Base-by-base conservation (phyloP, 345 rosid species). In the Lepidium aucheri region DNA sequence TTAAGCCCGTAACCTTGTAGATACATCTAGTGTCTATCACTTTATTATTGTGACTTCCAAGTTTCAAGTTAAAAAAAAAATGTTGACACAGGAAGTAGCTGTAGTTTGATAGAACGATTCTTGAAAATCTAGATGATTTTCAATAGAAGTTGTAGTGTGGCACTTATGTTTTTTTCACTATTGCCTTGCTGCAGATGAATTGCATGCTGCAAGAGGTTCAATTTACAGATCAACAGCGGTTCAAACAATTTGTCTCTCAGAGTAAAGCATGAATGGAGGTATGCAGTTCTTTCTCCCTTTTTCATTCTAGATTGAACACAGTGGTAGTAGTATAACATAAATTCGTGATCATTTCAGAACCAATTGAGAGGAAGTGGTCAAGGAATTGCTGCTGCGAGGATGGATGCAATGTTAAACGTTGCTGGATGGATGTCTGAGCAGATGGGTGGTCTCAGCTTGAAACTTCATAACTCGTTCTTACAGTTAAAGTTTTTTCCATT, bases 191-290 rank as follows among this genome's bases (percentile, higher is more conserved):
- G 68, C 65, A 88, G 98, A 75, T 93, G 49, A 86, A 90, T 47
- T 65, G 82, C 68, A 74, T 85, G 63, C 82, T 93, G 74, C 96
- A 93, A 86, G 98, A 93, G 69, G 96, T 93, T 62, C 92, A 81
- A 17, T 90, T 90, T 42, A 88, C 95, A 1, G 98, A 93, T 77
- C 94, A 88, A 75, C 97, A 86, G 65, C 90, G 98, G 43, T 93
- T 93, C 74, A 93, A 86, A 83, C 98, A 93, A 68, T 88, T 93
- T 63, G 97, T 90, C 70, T 90, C 86, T 68, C 95, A 90, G 74
- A 93, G 97, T 78, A 90, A 80, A 86, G 96, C 95, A 40, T 67
- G 85, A 77, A 86, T 90, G 96, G 98, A 90, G 98, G 98, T 93
- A 78, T 43, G 46, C 30, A 40, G 43, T 28, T 1, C 56, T 63